Conservation (phyloP, 352 stramenopile species). For the Globisporangium nunn region DNA sequence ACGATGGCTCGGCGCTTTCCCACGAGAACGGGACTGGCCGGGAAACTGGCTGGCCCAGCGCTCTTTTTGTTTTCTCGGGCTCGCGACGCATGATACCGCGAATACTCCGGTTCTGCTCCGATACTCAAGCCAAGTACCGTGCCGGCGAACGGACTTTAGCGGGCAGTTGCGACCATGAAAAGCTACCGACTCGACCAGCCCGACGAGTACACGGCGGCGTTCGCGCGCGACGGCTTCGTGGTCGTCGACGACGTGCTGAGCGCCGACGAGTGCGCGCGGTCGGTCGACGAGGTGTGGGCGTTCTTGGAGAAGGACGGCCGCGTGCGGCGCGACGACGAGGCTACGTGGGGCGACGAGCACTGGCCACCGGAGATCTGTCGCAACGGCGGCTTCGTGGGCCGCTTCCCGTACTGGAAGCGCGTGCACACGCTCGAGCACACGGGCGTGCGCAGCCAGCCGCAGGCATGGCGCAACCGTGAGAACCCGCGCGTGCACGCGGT, state of each 20-base stretch:
- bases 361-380: constrained; percentile 35
- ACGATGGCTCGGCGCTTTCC: constrained; percentile 1
- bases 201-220: constrained; percentile 27
- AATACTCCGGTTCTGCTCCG: too few species aligned
- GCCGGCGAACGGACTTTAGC: too few species aligned
- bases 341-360: constrained; percentile 38
- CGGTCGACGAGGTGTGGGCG: constrained; percentile 24
- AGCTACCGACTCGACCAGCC: constrained; percentile 23
- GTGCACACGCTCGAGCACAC: constrained; percentile 46
- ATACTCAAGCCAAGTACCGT: too few species aligned
- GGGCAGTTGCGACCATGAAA: not conserved
- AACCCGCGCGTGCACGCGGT: constrained; percentile 25
- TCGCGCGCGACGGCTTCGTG: constrained; percentile 34
- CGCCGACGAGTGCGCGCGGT: constrained; percentile 20
- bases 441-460: constrained; percentile 29
- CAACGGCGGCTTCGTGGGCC: constrained; percentile 40
- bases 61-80: too few species aligned
- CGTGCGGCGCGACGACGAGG: constrained; percentile 31
- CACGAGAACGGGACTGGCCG: not conserved
- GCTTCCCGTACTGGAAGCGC: constrained; percentile 46
- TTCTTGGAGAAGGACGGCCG: constrained; percentile 3
- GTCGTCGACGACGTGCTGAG: constrained; percentile 37
- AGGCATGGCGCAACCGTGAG: constrained; percentile 43
- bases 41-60: too few species aligned
- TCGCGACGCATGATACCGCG: too few species aligned